Conservation (phyloP, 2,329 filamentous ascomycete species). For the Colletotrichum salicis region DNA sequence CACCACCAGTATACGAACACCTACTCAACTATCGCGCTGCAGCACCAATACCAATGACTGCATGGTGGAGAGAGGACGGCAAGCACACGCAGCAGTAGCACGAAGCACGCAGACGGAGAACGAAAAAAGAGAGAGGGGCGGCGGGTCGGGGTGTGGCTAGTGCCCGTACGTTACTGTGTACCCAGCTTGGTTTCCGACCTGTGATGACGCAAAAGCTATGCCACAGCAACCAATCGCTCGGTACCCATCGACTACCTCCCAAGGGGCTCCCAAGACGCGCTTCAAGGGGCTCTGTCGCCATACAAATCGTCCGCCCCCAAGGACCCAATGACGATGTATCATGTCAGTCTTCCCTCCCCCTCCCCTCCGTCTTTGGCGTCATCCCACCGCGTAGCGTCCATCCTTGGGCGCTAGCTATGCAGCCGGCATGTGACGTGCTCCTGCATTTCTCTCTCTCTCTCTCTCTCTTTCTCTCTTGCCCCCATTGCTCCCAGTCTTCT, state of each 20-base stretch:
- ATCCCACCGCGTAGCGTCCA: slow-evolving; percentile 23
- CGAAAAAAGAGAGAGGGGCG: not conserved
- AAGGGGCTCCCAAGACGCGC: slow-evolving; percentile 12
- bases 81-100: not conserved
- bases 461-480: not conserved
- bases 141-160: slow-evolving; percentile 35
- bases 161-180: slow-evolving; percentile 2
- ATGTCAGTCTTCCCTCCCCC: slow-evolving; percentile 1
- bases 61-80: not conserved
- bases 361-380: slow-evolving; percentile 31
- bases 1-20: not conserved
- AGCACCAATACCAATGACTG: slow-evolving; percentile 7
- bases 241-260: slow-evolving; percentile 24
- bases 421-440: slow-evolving; percentile 30
- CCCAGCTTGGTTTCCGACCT: slow-evolving; percentile 32
- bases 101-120: not conserved
- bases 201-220: slow-evolving; percentile 38
- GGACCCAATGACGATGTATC: slow-evolving; percentile 26
- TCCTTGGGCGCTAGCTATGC: slow-evolving; percentile 28
- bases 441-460: not conserved
- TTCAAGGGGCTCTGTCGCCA: not conserved
- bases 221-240: slow-evolving; percentile 36
- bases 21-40: not conserved
- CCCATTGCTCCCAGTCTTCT: not conserved
- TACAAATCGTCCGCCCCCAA: not conserved